Base-by-base conservation (phyloP, 352 stramenopile species). In the Paralagenidium karlingii region DNA sequence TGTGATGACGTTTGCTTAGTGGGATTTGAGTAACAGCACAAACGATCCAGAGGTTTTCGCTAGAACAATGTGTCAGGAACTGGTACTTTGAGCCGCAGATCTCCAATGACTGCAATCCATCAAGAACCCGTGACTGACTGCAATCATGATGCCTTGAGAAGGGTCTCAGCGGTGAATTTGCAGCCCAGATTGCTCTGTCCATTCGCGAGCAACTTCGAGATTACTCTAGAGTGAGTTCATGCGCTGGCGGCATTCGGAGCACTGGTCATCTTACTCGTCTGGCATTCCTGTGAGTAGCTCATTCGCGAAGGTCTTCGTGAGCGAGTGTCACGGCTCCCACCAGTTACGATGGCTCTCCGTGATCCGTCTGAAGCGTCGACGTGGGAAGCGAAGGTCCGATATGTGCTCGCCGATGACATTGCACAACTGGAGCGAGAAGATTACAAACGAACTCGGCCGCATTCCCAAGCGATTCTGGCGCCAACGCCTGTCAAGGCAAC, bases 181-280 rank as follows among this genome's bases (percentile, higher is more conserved):
- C 85, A 53, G 70, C 68, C 1, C 68, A 85, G 49, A 61, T 88
- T 22, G 70, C 75, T 5, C 45, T 88, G 36, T 79, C 70, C 3
- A 88, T 88, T 50, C 75, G 68, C 13, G 70, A 88, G 36, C 75
- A 88, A 40, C 60, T 88, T 34, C 68, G 62, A 6, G 66, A 82
- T 36, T 85, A 88, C 46, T 68, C 75, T 7, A 63, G 64, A 42
- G 75, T 87, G 63, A 24, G 40, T 16, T 44, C 20, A 30, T 20
- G 8, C 21, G n/a, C 2, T 41, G n/a, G n/a, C 2, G 20, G 6
- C 18, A 5, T 9, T 11, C 27, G 3, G 0, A 10, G 22, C 6
- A 45, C 3, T 8, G 16, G 3, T 25, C 16, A 7, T 29, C n/a
- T 38, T 29, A 21, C 29, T 64, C 20, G 46, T 13, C 1, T 25